Evolutionary conservation across 306 rosid genomes (phyloP).

Genomic region (Ochetophila trinervis): DNA sequence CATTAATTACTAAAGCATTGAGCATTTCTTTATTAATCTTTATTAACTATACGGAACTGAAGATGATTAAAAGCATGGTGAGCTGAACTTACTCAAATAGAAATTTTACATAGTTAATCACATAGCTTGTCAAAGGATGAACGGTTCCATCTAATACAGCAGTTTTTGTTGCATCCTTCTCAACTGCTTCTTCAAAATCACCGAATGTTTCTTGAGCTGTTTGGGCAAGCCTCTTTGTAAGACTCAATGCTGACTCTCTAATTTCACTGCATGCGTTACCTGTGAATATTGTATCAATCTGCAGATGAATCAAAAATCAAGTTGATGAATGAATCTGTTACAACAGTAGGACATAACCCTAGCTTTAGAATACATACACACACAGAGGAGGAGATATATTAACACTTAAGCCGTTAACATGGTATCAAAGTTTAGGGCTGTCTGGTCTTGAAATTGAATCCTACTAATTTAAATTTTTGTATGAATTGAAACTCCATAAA

Average conservation of each 20-base stretch:
- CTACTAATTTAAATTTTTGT: too few species aligned
- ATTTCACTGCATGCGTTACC: conserved; percentile 82
- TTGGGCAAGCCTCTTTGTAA: conserved; percentile 90
- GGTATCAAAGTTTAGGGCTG: background rate
- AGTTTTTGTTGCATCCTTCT: conserved; percentile 92
- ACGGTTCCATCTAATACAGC: conserved; percentile 97
- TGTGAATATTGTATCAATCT: conserved; percentile 78
- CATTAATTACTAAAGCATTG: background rate
- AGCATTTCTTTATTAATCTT: conserved; percentile 1
- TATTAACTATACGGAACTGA: background rate
- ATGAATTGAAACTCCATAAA: too few species aligned
- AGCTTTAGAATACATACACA: background rate
- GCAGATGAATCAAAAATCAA: conserved; percentile 28
- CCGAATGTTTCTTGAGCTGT: conserved; percentile 92
- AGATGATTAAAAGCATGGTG: conserved; percentile 6
- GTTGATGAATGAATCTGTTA: conserved; percentile 17
- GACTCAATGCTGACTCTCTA: conserved; percentile 70
- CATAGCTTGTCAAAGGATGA: conserved; percentile 96
- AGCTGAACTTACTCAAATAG: conserved; percentile 80
- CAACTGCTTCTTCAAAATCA: conserved; percentile 97
- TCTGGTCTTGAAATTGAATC: too few species aligned
- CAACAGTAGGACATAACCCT: conserved; percentile 1
- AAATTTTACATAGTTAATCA: conserved; percentile 92
- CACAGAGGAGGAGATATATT: background rate
- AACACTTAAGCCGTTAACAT: background rate